Conservation (phyloP, 306 rosid species). For the Lupinus albus region DNA sequence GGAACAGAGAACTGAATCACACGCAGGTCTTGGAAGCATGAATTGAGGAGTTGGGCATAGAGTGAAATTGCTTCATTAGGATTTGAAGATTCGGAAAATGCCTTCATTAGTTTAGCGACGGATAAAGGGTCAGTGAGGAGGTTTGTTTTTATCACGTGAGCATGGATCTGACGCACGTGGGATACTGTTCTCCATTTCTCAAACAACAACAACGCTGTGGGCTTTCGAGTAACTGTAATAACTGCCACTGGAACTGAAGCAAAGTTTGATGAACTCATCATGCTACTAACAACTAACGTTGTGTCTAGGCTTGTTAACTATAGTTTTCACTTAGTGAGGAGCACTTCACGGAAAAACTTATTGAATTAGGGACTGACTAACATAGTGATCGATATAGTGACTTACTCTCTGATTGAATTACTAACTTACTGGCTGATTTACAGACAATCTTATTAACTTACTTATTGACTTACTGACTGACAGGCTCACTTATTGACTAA, state of each 20-base stretch:
- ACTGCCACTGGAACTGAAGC: neutral
- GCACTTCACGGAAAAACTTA: too few relatives aligned
- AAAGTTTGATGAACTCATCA: slow-evolving; percentile 38
- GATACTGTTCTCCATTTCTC: slow-evolving; percentile 49
- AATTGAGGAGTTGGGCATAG: slow-evolving; percentile 47
- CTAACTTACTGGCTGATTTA: too few relatives aligned
- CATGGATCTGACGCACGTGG: slow-evolving; percentile 57
- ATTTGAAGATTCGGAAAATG: slow-evolving; percentile 39
- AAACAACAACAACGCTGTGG: slow-evolving; percentile 39
- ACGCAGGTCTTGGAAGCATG: slow-evolving; percentile 38
- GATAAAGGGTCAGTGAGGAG: slow-evolving; percentile 44
- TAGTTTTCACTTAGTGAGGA: too few relatives aligned
- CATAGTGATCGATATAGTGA: too few relatives aligned
- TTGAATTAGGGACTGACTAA: too few relatives aligned
- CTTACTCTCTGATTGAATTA: too few relatives aligned
- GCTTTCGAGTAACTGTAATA: slow-evolving; percentile 25
- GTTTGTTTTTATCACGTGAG: slow-evolving; percentile 57
- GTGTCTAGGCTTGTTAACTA: too few relatives aligned
- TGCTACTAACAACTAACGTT: too few relatives aligned
- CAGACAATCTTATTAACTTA: too few relatives aligned
- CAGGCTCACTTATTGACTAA: too few relatives aligned
- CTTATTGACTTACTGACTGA: too few relatives aligned
- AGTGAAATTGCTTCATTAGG: slow-evolving; percentile 49
- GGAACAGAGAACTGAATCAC: slow-evolving; percentile 52
- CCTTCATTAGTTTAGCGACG: slow-evolving; percentile 45